Conservation (phyloP, 2,329 filamentous ascomycete genomes). For the Diaporthe amygdali region DNA sequence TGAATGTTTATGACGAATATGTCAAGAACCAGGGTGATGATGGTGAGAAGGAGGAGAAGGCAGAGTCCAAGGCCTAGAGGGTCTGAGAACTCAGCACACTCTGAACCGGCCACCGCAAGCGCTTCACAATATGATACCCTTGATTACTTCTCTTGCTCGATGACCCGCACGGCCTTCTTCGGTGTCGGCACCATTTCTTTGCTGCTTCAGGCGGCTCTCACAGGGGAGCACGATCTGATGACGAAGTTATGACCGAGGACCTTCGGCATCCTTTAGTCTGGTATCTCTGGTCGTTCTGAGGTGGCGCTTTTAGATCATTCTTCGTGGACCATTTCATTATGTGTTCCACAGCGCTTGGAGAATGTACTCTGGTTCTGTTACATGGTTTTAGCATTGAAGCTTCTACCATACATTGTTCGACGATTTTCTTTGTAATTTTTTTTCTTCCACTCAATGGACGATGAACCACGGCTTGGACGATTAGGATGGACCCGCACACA, state of each 20-base stretch:
- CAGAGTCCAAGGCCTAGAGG: slow-evolving; percentile 56
- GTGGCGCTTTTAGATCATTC: slow-evolving; percentile 21
- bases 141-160: slow-evolving; percentile 13
- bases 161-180: background rate
- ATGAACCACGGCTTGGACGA: slow-evolving; percentile 14
- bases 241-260: slow-evolving; percentile 7
- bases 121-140: slow-evolving; percentile 18
- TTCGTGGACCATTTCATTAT: slow-evolving; percentile 15
- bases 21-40: slow-evolving; percentile 76
- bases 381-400: slow-evolving; percentile 23
- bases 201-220: background rate
- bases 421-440: slow-evolving; percentile 8
- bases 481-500: slow-evolving; percentile 14
- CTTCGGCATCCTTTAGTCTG: slow-evolving; percentile 20
- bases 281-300: slow-evolving; percentile 19
- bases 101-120: slow-evolving; percentile 4
- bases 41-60: slow-evolving; percentile 56
- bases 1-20: slow-evolving; percentile 98
- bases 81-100: slow-evolving; percentile 5
- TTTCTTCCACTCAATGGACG: background rate
- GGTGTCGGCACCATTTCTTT: slow-evolving; percentile 1
- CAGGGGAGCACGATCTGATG: background rate
- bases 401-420: slow-evolving; percentile 24
- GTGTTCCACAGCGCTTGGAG: background rate
- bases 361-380: slow-evolving; percentile 14